These are phyloP conservation scores for Hortiboletus campestris DNA, from an alignment of 768 basidiomycete genomes.

Conservation along the genomic window DNA sequence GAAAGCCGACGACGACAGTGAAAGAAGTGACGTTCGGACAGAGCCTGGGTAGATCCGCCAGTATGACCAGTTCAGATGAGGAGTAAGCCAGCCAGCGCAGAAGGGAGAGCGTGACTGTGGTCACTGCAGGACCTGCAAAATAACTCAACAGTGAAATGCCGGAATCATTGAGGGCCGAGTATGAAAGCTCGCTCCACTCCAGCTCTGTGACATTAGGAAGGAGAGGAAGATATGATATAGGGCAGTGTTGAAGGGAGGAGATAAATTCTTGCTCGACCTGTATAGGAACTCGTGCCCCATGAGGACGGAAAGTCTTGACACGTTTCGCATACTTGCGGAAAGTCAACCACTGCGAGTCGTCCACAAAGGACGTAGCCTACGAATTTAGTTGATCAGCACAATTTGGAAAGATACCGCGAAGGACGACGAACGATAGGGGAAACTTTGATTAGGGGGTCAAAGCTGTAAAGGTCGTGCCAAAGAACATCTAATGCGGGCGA, in stretches of 20 bases:
- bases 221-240: constrained; percentile 16
- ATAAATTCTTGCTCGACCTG: neutral
- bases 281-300: neutral
- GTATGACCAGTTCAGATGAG: constrained; percentile 8
- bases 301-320: constrained; percentile 14
- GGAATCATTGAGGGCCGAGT: constrained; percentile 1
- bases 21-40: constrained; percentile 25
- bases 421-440: constrained; percentile 4
- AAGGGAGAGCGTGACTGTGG: constrained; percentile 12
- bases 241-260: constrained; percentile 7
- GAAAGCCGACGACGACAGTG: constrained; percentile 1
- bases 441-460: constrained; percentile 10
- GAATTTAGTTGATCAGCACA: neutral
- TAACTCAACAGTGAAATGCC: constrained; percentile 14
- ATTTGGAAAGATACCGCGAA: neutral
- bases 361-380: neutral
- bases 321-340: constrained; percentile 25
- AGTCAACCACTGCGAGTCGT: constrained; percentile 16
- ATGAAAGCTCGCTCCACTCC: constrained; percentile 13
- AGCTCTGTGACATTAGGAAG: constrained; percentile 21
- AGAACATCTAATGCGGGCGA: constrained; percentile 10
- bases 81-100: constrained; percentile 11
- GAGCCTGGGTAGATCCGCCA: constrained; percentile 13
- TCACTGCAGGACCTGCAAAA: constrained; percentile 10
- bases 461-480: constrained; percentile 11